Evolutionary conservation across 768 basidiomycete genomes (phyloP), one percentile per base, ranked within the genome.

Genomic region (Rhizopogon vinicolor): DNA sequence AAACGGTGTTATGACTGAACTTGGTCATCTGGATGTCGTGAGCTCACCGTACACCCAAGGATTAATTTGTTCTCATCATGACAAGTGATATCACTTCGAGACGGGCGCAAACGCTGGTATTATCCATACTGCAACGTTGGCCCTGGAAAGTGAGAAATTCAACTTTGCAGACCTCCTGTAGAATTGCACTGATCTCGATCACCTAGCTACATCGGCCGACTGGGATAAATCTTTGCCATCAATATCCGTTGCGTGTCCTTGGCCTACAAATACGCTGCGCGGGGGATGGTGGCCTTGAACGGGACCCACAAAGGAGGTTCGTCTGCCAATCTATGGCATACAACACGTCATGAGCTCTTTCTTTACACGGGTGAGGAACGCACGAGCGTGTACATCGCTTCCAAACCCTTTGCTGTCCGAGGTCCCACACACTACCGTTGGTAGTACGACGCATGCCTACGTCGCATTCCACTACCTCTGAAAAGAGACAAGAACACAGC

Each of bases 21-120:
- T 81, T 12, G 81, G 79, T 5, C 62, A 74, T 5, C 55, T 84
- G n/a, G 77, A 81, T 56, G 78, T 79, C 14, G 81, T 80, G 51
- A 56, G 79, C 63, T 3, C 6, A 6, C 12, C 1, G 19, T 14
- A 25, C 9, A 0, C 1, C 7, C 3, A 4, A 48, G 18, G 16
- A 1, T 41, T 2, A 9, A 40, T 29, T 28, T 0, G 28, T 14
- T 8, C 22, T 22, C 22, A 22, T 22, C 22, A 22, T 22, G 22
- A 5, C 33, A 37, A 29, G 13, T 18, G 3, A 3, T n/a, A 3
- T 19, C 5, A 29, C 16, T 35, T 43, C 14, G 2, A 63, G 68
- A 65, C 69, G 67, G 57, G 67, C 7, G 65, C 65, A 19, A 68
- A 68, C 4, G 67, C 65, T 0, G 67, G 65, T 18, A 28, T 65